These are phyloP conservation scores for Lactifluus hygrophoroides DNA, from an alignment of 768 basidiomycete genomes.

Conservation along the genomic window DNA sequence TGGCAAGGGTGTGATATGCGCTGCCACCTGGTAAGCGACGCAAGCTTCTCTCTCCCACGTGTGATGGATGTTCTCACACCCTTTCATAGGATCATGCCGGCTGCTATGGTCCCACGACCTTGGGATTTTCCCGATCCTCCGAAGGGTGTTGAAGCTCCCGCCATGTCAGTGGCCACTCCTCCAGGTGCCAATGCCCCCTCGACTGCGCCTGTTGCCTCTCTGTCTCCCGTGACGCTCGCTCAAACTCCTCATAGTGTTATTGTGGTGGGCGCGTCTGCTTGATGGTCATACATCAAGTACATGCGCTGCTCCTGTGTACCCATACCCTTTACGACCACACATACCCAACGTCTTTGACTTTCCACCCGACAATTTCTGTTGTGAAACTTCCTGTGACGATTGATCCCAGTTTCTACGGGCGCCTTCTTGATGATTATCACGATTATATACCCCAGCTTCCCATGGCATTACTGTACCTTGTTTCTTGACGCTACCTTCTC, in stretches of 20 bases:
- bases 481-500: neutral
- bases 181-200: neutral
- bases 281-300: neutral
- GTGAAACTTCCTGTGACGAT: neutral
- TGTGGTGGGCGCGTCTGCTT: neutral
- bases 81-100: constrained; percentile 58
- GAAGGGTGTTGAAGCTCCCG: neutral
- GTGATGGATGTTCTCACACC: neutral
- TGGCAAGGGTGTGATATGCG: constrained; percentile 77
- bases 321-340: constrained; percentile 5
- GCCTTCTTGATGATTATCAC: neutral
- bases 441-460: neutral
- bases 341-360: neutral
- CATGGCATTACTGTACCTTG: neutral
- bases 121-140: constrained; percentile 61
- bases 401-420: neutral
- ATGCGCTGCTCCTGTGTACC: neutral
- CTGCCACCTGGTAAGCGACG: constrained; percentile 68
- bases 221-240: neutral
- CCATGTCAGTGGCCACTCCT: neutral
- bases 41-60: neutral
- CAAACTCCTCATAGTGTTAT: neutral
- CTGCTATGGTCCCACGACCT: constrained; percentile 66
- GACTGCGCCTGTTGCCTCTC: neutral
- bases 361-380: neutral